These are phyloP conservation scores for Jacaranda mimosifolia DNA, from an alignment of 257 asterid genomes.

Conservation along the genomic window DNA sequence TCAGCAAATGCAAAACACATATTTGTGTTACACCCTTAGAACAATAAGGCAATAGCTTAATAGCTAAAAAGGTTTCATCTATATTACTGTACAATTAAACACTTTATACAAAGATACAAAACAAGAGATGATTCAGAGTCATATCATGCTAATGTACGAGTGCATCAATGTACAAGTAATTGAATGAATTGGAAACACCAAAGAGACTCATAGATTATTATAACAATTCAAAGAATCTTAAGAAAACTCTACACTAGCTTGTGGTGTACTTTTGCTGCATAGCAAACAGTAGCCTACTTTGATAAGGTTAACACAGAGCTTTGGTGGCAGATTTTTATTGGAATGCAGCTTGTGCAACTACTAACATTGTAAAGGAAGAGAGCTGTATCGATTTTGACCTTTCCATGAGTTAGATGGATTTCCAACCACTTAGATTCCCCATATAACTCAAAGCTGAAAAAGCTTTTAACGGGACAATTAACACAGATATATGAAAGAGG, in stretches of 20 bases:
- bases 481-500: too few species aligned
- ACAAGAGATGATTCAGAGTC: neutral
- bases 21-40: conserved; percentile 5
- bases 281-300: conserved; percentile 3
- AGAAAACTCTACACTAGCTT: neutral
- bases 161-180: neutral
- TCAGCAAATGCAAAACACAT: conserved; percentile 16
- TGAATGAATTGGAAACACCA: neutral
- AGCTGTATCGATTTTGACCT: neutral
- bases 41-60: conserved; percentile 5
- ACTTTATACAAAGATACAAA: conserved; percentile 10
- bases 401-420: conserved; percentile 16
- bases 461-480: too few species aligned
- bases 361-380: neutral
- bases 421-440: neutral
- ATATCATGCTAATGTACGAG: neutral
- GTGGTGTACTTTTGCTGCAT: neutral
- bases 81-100: conserved; percentile 18
- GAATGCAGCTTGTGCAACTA: neutral
- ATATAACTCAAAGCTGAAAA: too few species aligned
- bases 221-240: neutral
- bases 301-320: conserved; percentile 6
- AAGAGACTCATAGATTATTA: too few species aligned
- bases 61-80: neutral
- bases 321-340: neutral